These are phyloP conservation scores for Trichothecium sympodiale DNA, from an alignment of 2,329 filamentous ascomycete species.

Conservation along the genomic window DNA sequence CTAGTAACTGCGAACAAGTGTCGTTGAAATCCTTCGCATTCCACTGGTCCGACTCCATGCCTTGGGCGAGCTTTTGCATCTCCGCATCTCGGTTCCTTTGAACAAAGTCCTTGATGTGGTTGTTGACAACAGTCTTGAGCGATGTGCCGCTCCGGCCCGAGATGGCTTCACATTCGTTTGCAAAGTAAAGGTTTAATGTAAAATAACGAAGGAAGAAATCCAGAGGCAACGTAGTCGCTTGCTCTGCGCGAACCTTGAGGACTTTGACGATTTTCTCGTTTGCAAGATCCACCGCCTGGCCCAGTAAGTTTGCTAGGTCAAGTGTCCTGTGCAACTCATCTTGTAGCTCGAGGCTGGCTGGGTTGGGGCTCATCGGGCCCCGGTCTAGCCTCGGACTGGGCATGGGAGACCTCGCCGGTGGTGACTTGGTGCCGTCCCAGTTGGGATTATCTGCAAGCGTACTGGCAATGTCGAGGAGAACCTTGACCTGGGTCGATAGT, in stretches of 20 bases:
- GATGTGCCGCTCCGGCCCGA: slow-evolving; percentile 67
- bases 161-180: slow-evolving; percentile 77
- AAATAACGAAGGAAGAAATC: slow-evolving; percentile 71
- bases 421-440: slow-evolving; percentile 32
- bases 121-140: slow-evolving; percentile 69
- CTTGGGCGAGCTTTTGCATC: slow-evolving; percentile 62
- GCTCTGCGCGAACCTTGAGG: slow-evolving; percentile 65
- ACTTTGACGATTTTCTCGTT: slow-evolving; percentile 69
- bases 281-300: slow-evolving; percentile 69
- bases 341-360: slow-evolving; percentile 40
- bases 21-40: slow-evolving; percentile 65
- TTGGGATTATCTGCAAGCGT: slow-evolving; percentile 39
- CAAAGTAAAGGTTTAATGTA: slow-evolving; percentile 70
- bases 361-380: slow-evolving; percentile 11
- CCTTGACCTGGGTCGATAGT: slow-evolving; percentile 82
- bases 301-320: slow-evolving; percentile 67
- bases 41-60: slow-evolving; percentile 76
- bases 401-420: slow-evolving; percentile 38
- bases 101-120: slow-evolving; percentile 73
- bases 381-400: slow-evolving; percentile 35
- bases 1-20: slow-evolving; percentile 46
- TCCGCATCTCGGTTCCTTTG: slow-evolving; percentile 58
- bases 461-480: slow-evolving; percentile 88
- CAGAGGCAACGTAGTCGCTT: slow-evolving; percentile 56
- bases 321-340: slow-evolving; percentile 68